These are phyloP conservation scores for Geotrichum aggregatum DNA, from an alignment of 1,139 yeast species.

Conservation along the genomic window DNA sequence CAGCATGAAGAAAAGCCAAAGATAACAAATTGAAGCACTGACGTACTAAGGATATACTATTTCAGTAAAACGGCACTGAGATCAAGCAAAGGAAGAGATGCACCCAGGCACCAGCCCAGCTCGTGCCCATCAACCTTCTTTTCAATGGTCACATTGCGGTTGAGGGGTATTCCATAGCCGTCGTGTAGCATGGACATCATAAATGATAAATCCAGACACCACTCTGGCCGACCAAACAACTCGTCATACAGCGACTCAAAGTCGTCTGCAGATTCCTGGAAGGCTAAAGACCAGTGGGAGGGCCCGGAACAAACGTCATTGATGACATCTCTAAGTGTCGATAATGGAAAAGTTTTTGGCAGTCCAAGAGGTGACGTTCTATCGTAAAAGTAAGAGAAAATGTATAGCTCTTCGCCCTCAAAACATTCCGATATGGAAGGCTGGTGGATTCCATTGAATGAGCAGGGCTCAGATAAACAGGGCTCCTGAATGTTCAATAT, in stretches of 20 bases:
- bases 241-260: conserved; percentile 44
- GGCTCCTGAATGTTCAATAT: conserved; percentile 76
- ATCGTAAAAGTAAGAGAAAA: conserved; percentile 92
- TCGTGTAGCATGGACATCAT: conserved; percentile 80
- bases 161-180: conserved; percentile 87
- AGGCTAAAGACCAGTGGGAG: conserved; percentile 49
- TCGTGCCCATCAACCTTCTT: conserved; percentile 75
- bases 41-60: no score
- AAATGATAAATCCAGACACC: conserved; percentile 85
- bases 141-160: conserved; percentile 79
- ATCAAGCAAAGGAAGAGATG: conserved; percentile 69
- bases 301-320: conserved; percentile 78
- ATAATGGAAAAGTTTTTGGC: conserved; percentile 74
- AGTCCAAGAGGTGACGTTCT: conserved; percentile 84
- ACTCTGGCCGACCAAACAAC: conserved; percentile 70
- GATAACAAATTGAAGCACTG: no score
- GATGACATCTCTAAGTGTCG: conserved; percentile 69
- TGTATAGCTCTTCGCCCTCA: conserved; percentile 65
- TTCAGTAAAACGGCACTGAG: background rate
- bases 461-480: conserved; percentile 77
- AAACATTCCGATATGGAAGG: conserved; percentile 81
- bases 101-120: conserved; percentile 94
- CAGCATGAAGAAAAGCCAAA: no score
- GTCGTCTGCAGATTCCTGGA: conserved; percentile 8
- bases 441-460: conserved; percentile 95